Percentiles rank a stretch among this genome's conserved stretches.
Conservation (phyloP, 2,329 filamentous ascomycete species). For the Mollisiaceae sp. region DNA sequence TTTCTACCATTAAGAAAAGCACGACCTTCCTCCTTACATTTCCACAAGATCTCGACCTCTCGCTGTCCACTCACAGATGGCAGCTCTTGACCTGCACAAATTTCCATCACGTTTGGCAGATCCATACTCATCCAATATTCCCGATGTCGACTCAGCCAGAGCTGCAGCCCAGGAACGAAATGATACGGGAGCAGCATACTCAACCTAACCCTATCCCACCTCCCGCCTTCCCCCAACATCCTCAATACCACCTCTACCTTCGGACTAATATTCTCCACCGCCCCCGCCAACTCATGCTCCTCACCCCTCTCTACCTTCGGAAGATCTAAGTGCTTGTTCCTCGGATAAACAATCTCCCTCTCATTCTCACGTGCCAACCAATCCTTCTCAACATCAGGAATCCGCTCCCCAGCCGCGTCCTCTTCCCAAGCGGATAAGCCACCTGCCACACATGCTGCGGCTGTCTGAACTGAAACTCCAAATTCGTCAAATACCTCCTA, state of each 20-base stretch:
- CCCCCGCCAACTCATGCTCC: background rate
- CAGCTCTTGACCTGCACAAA: background rate
- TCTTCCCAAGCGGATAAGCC: background rate
- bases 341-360: background rate
- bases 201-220: conserved; percentile 3
- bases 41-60: background rate
- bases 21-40: background rate
- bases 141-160: background rate
- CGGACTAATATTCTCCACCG: conserved; percentile 21
- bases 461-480: background rate
- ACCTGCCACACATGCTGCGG: conserved; percentile 17
- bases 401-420: background rate
- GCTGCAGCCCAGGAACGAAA: conserved; percentile 5
- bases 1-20: background rate
- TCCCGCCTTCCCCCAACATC: conserved; percentile 4
- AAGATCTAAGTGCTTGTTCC: background rate
- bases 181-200: conserved; percentile 7
- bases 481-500: background rate
- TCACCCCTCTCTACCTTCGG: background rate
- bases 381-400: background rate
- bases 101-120: conserved; percentile 18
- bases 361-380: background rate
- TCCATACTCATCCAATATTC: conserved; percentile 17
- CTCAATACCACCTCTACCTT: conserved; percentile 10
- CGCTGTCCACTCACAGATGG: background rate